Evolutionary conservation across 352 stramenopile species (phyloP).

Genomic region (Pythium aristosporum): DNA sequence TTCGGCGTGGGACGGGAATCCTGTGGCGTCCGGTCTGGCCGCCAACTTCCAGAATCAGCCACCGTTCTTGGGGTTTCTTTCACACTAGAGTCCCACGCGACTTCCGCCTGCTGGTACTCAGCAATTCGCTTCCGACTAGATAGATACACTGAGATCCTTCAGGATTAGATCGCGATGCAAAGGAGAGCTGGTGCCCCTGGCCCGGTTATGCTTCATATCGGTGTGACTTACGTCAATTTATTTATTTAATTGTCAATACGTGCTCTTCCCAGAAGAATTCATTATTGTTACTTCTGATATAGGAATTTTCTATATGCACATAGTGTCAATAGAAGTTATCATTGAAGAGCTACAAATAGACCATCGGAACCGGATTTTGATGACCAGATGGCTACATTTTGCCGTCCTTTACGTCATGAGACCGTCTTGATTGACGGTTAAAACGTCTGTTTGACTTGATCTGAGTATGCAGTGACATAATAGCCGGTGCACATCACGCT

Average conservation of each 20-base stretch:
- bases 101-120: background rate
- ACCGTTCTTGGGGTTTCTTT: background rate
- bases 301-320: background rate
- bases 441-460: background rate
- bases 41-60: background rate
- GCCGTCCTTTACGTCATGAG: conserved; percentile 1
- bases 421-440: background rate
- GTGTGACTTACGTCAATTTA: too few relatives aligned
- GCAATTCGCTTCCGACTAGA: background rate
- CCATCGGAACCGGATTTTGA: conserved; percentile 4
- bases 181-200: background rate
- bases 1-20: background rate
- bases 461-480: background rate
- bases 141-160: background rate
- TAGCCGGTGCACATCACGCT: background rate
- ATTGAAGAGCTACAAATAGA: background rate
- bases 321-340: background rate
- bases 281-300: too few relatives aligned
- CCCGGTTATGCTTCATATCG: background rate
- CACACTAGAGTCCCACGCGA: background rate
- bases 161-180: background rate
- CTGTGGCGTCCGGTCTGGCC: background rate
- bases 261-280: too few relatives aligned
- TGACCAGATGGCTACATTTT: conserved; percentile 9
- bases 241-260: background rate